Evolutionary conservation across 2,329 filamentous ascomycete genomes (phyloP), one percentile per base, ranked within the genome.

Genomic region (Epicoccum sorghinum): DNA sequence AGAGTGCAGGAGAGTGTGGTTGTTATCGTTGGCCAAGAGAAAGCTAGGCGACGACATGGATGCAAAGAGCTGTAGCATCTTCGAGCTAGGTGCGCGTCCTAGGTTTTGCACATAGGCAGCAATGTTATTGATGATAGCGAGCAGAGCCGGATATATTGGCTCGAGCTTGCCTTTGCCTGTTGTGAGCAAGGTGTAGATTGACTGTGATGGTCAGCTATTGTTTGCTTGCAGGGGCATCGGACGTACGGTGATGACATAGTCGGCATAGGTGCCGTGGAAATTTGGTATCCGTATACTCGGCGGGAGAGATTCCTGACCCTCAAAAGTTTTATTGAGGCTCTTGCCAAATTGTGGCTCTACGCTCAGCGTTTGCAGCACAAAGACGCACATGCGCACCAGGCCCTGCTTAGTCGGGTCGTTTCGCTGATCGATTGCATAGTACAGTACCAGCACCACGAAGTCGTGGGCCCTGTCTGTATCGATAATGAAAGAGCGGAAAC

Each of bases 1-100:
- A 0, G 92, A 93, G 43, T 86, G 84, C 6, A 99, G 80, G 4
- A 98, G 83, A 29, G 81, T 79, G 70, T 98, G 90, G 62, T 99
- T 99, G 33, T 85, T 89, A 54, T 99, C 95, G 65, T 96, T 98
- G 7, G 91, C 91, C 14, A 98, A 80, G 8, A 99, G 79, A 71
- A 98, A 99, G 29, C 90, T 91, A 0, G 95, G 93, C 0, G 92
- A 90, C 7, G 93, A 96, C 90, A 98, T 96, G 30, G 90, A 95
- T 4, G 87, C 86, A 71, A 96, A 96, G 0, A 98, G 80, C 65
- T 97, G 92, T 62, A 98, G 81, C 27, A 98, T 78, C 71, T 92
- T 96, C 2, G 88, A 86, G 70, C 90, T 90, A 13, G 91, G 87
- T 3, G 87, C 83, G 4, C 86, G 80, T 45, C 89, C 91, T 9